Evolutionary conservation across 2,329 filamentous ascomycete species (phyloP).

Genomic region (Fusarium sp.): DNA sequence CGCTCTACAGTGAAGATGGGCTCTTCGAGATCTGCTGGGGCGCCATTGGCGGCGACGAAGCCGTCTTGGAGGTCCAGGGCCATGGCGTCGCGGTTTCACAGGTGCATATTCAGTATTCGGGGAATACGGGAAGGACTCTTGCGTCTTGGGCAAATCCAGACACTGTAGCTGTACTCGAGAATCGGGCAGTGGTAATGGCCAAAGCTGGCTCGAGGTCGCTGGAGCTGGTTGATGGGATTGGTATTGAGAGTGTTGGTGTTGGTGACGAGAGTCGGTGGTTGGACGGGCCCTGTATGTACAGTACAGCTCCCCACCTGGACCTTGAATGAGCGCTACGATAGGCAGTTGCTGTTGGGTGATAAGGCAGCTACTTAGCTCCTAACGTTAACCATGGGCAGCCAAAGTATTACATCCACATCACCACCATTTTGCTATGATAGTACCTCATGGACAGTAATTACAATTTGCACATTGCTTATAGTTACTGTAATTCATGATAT

Average conservation of each 20-base stretch:
- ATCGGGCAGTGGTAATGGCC: constrained; percentile 2
- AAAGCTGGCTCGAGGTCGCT: constrained; percentile 19
- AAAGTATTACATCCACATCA: constrained; percentile 49
- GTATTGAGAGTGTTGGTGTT: constrained; percentile 18
- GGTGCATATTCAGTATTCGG: constrained; percentile 41
- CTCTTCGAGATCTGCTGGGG: constrained; percentile 70
- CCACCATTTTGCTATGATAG: constrained; percentile 3
- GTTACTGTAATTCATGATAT: neutral
- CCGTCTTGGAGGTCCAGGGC: constrained; percentile 65
- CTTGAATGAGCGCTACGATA: constrained; percentile 15
- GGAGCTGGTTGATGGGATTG: constrained; percentile 21
- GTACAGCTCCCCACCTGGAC: constrained; percentile 34
- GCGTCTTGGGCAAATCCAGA: constrained; percentile 8
- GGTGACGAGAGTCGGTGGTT: constrained; percentile 30
- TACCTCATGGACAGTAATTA: neutral
- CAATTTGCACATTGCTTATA: neutral
- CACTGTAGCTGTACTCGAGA: neutral
- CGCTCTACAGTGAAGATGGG: constrained; percentile 96
- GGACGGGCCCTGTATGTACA: constrained; percentile 23
- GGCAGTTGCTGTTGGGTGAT: constrained; percentile 21
- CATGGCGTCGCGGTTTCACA: constrained; percentile 49
- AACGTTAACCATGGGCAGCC: constrained; percentile 1
- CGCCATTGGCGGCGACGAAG: constrained; percentile 75
- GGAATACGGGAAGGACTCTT: neutral
- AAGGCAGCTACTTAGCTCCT: constrained; percentile 28